Conservation (phyloP, 192 early-diverging fungal species). For the Kickxella alabastrina region DNA sequence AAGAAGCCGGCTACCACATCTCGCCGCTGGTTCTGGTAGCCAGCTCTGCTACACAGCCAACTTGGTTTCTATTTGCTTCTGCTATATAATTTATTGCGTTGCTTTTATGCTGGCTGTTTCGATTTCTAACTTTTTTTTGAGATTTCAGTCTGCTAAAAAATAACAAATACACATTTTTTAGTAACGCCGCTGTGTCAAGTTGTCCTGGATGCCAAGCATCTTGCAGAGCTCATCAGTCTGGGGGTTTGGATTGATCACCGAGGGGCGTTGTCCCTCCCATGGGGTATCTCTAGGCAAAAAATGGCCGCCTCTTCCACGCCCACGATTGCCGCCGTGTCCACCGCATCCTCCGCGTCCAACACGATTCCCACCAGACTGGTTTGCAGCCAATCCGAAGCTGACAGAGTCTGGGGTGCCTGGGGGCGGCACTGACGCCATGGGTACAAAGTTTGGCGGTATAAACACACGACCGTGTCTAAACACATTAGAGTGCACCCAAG, state of each 20-base stretch:
- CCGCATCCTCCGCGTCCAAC: slow-evolving; percentile 11
- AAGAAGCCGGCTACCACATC: slow-evolving; percentile 8
- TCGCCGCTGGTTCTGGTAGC: slow-evolving; percentile 47
- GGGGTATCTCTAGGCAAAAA: background rate
- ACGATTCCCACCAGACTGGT: background rate
- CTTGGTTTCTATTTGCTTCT: too few relatives aligned
- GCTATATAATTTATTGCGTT: too few relatives aligned
- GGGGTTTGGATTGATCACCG: slow-evolving; percentile 65
- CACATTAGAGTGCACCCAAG: slow-evolving; percentile 66
- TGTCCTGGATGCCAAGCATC: slow-evolving; percentile 58
- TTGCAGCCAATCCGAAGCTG: slow-evolving; percentile 33
- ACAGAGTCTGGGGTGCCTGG: slow-evolving; percentile 33
- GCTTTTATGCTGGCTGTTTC: too few relatives aligned
- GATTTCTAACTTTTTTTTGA: background rate
- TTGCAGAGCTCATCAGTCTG: slow-evolving; percentile 78
- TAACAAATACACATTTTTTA: background rate
- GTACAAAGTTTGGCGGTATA: slow-evolving; percentile 78
- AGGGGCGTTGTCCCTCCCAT: slow-evolving; percentile 20
- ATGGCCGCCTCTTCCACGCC: slow-evolving; percentile 4
- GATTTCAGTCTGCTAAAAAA: background rate
- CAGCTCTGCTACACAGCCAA: slow-evolving; percentile 2
- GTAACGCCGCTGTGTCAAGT: slow-evolving; percentile 29
- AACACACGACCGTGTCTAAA: slow-evolving; percentile 47
- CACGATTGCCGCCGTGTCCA: background rate
- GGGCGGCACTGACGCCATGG: slow-evolving; percentile 60